Conservation (phyloP, 805 yeast genomes). For the Maudiozyma barnettii region DNA sequence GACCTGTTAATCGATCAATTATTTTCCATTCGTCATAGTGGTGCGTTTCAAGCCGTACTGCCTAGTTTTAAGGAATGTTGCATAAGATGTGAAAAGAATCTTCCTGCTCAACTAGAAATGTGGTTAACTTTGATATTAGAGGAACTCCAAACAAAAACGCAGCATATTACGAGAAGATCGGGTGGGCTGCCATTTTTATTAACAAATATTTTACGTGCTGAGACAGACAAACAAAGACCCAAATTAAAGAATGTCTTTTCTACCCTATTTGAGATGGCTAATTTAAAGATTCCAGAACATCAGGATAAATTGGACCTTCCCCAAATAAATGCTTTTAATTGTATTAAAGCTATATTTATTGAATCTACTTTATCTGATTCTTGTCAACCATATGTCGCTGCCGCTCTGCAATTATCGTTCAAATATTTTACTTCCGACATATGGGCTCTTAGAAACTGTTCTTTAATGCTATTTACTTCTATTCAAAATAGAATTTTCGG, state of each 20-base stretch:
- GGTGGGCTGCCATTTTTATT: slow-evolving; percentile 84
- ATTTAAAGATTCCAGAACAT: slow-evolving; percentile 35
- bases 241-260: slow-evolving; percentile 44
- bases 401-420: slow-evolving; percentile 53
- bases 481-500: slow-evolving; percentile 77
- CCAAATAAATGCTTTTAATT: slow-evolving; percentile 89
- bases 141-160: slow-evolving; percentile 46
- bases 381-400: slow-evolving; percentile 43
- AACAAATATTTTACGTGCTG: slow-evolving; percentile 61
- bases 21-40: slow-evolving; percentile 72
- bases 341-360: slow-evolving; percentile 62
- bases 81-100: slow-evolving; percentile 36
- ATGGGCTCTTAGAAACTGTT: slow-evolving; percentile 89
- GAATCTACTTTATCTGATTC: slow-evolving; percentile 57
- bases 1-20: slow-evolving; percentile 55
- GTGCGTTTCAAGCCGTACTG: slow-evolving; percentile 82
- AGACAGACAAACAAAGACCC: slow-evolving; percentile 27
- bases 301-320: slow-evolving; percentile 65
- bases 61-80: slow-evolving; percentile 72
- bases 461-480: slow-evolving; percentile 85
- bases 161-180: slow-evolving; percentile 76
- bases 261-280: slow-evolving; percentile 46
- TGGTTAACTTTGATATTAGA: slow-evolving; percentile 57
- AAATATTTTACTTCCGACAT: slow-evolving; percentile 50
- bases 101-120: slow-evolving; percentile 33